Conservation (phyloP, 345 rosid species). For the Syzygium oleosum region DNA sequence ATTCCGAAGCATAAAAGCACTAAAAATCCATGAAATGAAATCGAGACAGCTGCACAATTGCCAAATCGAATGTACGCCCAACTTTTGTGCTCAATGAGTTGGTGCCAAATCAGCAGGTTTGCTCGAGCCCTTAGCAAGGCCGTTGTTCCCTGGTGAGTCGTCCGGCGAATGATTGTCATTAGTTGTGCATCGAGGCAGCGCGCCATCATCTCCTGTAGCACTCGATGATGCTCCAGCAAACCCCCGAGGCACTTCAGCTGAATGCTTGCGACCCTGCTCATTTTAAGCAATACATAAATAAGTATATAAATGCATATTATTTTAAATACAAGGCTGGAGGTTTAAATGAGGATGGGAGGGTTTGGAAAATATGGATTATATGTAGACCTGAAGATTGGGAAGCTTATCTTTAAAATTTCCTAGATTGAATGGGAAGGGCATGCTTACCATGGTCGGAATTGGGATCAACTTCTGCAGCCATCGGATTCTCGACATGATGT, state of each 20-base stretch:
- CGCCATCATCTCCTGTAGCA: background rate
- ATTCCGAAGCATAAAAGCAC: background rate
- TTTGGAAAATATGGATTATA: background rate
- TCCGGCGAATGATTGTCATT: background rate
- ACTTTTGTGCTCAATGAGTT: background rate
- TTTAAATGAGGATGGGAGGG: background rate
- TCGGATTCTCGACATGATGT: background rate
- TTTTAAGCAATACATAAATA: background rate
- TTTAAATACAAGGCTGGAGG: background rate
- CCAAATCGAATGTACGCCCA: background rate
- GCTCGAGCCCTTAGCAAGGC: background rate
- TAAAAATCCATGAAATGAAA: background rate
- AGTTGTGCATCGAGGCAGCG: background rate
- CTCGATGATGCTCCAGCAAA: background rate
- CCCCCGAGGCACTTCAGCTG: no score
- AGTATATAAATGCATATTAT: background rate
- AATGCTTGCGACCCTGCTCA: background rate
- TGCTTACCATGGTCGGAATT: background rate
- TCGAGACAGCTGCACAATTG: background rate
- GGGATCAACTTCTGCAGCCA: background rate
- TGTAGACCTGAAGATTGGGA: background rate
- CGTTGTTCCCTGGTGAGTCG: background rate
- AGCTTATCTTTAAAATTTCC: background rate
- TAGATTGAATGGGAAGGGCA: background rate
- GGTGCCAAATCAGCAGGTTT: background rate